Percentiles rank a stretch among this genome's conserved stretches.
phyloP scores from a whole-genome alignment of 768 basidiomycete genomes.

The Rubroboletus satanas region DNA sequence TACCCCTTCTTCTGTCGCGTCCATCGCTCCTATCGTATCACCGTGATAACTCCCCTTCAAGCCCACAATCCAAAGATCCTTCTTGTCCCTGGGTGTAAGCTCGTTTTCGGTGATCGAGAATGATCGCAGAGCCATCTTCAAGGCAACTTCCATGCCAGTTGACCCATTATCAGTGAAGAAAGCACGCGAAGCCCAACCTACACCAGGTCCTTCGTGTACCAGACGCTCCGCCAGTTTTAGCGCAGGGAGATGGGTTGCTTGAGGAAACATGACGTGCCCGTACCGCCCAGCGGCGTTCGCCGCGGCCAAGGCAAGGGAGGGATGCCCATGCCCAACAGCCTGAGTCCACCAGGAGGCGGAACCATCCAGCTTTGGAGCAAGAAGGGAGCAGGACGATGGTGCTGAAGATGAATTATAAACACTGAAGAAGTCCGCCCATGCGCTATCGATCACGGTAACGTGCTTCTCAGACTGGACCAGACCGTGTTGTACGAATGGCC shows the following conservation, averaged over 20 bases:
- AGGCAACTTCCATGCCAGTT: constrained; percentile 94
- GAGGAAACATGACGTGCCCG: constrained; percentile 96
- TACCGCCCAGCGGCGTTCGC: constrained; percentile 90
- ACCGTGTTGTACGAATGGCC: constrained; percentile 95
- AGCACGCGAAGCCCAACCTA: constrained; percentile 85
- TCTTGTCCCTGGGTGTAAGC: constrained; percentile 38
- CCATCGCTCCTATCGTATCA: constrained; percentile 97
- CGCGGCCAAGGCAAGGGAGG: constrained; percentile 77
- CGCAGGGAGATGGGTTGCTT: constrained; percentile 82
- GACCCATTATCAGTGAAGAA: constrained; percentile 96
- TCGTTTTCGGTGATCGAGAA: constrained; percentile 40
- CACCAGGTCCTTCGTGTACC: constrained; percentile 70
- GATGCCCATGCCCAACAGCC: constrained; percentile 77
- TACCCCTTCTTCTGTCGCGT: constrained; percentile 87
- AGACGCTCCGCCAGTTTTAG: constrained; percentile 79
- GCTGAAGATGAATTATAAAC: constrained; percentile 43
- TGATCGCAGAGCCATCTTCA: constrained; percentile 92
- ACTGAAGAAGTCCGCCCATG: constrained; percentile 81
- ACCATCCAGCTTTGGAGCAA: constrained; percentile 73
- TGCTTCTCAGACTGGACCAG: constrained; percentile 62
- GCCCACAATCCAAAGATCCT: constrained; percentile 73
- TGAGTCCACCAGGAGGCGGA: constrained; percentile 99
- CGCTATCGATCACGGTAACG: constrained; percentile 90
- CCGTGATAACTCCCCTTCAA: constrained; percentile 94
- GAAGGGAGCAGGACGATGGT: constrained; percentile 34